Evolutionary conservation across 164 flowering plant genomes (phyloP), one percentile per base, ranked within the genome.

Genomic region (Vitis vinifera): DNA sequence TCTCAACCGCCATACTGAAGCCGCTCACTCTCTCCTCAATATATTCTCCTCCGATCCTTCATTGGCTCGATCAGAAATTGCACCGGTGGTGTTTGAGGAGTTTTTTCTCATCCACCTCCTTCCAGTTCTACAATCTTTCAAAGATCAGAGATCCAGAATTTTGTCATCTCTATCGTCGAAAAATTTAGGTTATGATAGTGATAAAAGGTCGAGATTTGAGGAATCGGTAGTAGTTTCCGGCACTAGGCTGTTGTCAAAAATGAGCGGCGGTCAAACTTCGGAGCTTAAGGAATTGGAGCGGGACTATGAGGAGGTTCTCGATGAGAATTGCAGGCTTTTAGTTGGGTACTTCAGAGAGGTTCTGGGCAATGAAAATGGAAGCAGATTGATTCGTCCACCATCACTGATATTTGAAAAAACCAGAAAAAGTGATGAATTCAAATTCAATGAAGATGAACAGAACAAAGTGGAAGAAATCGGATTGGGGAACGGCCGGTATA

Each of bases 281-380:
- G 77, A 79, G 82, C 65, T 91, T 81, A 89, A 77, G 81, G 76
- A 81, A 27, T 61, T 91, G 76, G 92, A 91, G 82, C 72, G 75
- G 55, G 81, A 71, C 4, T 86, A 86, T 48, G 91, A 84, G 77
- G 77, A 77, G 65, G 80, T 80, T 57, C 66, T 91, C n/a, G 86
- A 91, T 66, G 85, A 84, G 73, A 91, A 91, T 59, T 83, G 87
- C 58, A 80, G 76, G 73, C 70, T 63, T 53, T 82, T 84, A 29
- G 86, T 62, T 12, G 30, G 57, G 66, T 86, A 87, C 69, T 83
- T 89, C 37, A 85, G 77, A 71, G 82, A 79, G 52, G 80, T 87
- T 47, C 55, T 88, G 75, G 71, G 44, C 16, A 68, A 67, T 23
- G 64, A 55, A 49, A 82, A 76, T 57, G 85, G 77, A 55, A 67